Conservation (phyloP, 345 rosid species). For the Brassica carinata region DNA sequence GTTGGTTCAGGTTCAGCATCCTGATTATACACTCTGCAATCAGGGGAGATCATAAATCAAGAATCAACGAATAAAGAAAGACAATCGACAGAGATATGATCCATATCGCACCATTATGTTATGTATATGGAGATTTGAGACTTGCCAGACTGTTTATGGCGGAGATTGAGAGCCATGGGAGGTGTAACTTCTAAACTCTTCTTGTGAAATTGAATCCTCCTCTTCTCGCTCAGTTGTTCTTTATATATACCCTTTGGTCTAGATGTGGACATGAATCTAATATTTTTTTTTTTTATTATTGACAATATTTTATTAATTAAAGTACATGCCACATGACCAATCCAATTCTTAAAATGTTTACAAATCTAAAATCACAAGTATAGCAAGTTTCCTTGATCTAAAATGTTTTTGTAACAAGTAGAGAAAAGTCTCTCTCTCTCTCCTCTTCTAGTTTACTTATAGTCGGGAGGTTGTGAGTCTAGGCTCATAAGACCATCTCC, state of each 20-base stretch:
- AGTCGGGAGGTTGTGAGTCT: no score
- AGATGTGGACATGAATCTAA: neutral
- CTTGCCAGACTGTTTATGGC: neutral
- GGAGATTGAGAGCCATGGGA: neutral
- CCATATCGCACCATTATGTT: neutral
- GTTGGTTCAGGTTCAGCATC: neutral
- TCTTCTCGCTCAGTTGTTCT: neutral
- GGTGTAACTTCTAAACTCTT: neutral
- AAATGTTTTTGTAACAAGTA: no score
- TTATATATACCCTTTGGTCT: neutral
- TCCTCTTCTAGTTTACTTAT: no score
- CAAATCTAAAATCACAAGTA: no score
- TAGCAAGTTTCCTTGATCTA: no score
- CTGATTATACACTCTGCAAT: neutral
- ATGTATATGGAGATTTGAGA: neutral
- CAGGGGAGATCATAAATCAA: neutral
- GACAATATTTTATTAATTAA: neutral
- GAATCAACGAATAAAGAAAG: no score
- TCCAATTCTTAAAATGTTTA: neutral
- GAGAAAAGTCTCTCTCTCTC: no score
- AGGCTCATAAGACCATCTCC: no score
- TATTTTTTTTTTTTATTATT: no score
- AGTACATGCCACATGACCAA: neutral
- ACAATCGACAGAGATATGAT: neutral
- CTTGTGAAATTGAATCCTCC: neutral